These are phyloP conservation scores for Pythium plurisporium DNA, from an alignment of 352 stramenopile genomes.

Conservation along the genomic window DNA sequence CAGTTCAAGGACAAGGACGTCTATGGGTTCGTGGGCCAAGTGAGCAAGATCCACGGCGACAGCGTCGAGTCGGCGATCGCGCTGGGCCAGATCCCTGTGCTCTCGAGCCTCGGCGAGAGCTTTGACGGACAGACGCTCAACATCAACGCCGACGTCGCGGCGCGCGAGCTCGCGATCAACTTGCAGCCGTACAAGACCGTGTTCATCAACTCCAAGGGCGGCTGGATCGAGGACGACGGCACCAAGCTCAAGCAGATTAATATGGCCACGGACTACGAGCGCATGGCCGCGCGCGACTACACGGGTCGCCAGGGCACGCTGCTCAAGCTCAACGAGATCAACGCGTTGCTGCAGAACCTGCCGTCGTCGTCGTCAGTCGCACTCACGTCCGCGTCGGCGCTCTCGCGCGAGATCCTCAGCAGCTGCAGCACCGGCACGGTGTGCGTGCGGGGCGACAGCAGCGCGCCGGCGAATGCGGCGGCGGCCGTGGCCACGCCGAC, in stretches of 20 bases:
- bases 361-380: slow-evolving; percentile 78
- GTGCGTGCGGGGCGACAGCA: slow-evolving; percentile 54
- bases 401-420: slow-evolving; percentile 83
- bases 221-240: slow-evolving; percentile 83
- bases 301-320: slow-evolving; percentile 86
- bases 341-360: slow-evolving; percentile 71
- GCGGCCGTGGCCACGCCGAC: slow-evolving; percentile 15
- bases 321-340: slow-evolving; percentile 91
- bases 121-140: slow-evolving; percentile 77
- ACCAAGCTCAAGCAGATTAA: slow-evolving; percentile 81
- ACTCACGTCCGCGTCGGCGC: slow-evolving; percentile 75
- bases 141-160: slow-evolving; percentile 87
- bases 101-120: slow-evolving; percentile 81
- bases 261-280: slow-evolving; percentile 76
- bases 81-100: slow-evolving; percentile 72
- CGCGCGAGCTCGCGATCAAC: slow-evolving; percentile 71
- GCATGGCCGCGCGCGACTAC: slow-evolving; percentile 79
- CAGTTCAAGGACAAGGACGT: slow-evolving; percentile 77
- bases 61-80: slow-evolving; percentile 65
- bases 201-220: slow-evolving; percentile 87
- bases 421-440: slow-evolving; percentile 84
- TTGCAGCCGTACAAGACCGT: slow-evolving; percentile 86
- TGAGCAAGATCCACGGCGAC: slow-evolving; percentile 70
- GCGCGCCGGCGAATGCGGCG: slow-evolving; percentile 3
- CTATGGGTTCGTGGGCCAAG: slow-evolving; percentile 82